Percentiles rank a stretch among this genome's conserved stretches.
These are phyloP conservation scores for Ogataea kodamae DNA, from an alignment of 805 yeast genomes.

Conservation along the genomic window DNA sequence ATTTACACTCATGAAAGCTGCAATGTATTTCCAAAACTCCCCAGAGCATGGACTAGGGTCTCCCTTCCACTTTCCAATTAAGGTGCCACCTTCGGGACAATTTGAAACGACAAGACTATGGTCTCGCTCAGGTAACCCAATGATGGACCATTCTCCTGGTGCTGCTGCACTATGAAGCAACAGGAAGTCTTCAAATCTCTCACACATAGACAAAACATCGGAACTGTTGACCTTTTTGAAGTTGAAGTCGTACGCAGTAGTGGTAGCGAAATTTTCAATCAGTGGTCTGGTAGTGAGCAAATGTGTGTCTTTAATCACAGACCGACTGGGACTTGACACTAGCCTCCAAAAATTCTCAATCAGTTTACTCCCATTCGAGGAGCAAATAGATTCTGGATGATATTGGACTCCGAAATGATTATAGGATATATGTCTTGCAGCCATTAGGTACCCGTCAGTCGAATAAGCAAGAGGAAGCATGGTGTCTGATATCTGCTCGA, in stretches of 20 bases:
- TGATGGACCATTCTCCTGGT: slow-evolving; percentile 86
- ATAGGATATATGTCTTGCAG: slow-evolving; percentile 52
- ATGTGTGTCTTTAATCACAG: slow-evolving; percentile 19
- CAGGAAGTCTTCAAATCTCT: slow-evolving; percentile 43
- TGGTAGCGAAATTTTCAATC: slow-evolving; percentile 14
- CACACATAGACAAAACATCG: slow-evolving; percentile 6
- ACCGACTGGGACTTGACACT: slow-evolving; percentile 30
- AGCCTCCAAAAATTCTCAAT: slow-evolving; percentile 59
- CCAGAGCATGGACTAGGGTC: slow-evolving; percentile 7
- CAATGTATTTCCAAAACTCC: slow-evolving; percentile 53
- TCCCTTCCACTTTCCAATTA: slow-evolving; percentile 25
- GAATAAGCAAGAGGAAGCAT: slow-evolving; percentile 64
- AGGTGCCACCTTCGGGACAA: slow-evolving; percentile 44
- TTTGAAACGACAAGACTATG: slow-evolving; percentile 54
- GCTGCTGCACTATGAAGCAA: slow-evolving; percentile 72
- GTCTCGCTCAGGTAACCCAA: slow-evolving; percentile 59
- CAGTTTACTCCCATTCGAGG: slow-evolving; percentile 58
- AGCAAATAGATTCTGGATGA: slow-evolving; percentile 94
- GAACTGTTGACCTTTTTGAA: slow-evolving; percentile 8
- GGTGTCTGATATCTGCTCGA: slow-evolving; percentile 27
- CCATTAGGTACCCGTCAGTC: slow-evolving; percentile 66
- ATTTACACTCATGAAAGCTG: slow-evolving; percentile 42
- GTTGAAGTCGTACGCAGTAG: slow-evolving; percentile 14
- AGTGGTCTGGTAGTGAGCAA: slow-evolving; percentile 24
- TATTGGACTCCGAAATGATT: slow-evolving; percentile 95